A percentile compares a stretch with the other conserved stretches of the same genome.
Evolutionary conservation across 352 stramenopile genomes (phyloP).

Genomic region (Pythium rishiriense): DNA sequence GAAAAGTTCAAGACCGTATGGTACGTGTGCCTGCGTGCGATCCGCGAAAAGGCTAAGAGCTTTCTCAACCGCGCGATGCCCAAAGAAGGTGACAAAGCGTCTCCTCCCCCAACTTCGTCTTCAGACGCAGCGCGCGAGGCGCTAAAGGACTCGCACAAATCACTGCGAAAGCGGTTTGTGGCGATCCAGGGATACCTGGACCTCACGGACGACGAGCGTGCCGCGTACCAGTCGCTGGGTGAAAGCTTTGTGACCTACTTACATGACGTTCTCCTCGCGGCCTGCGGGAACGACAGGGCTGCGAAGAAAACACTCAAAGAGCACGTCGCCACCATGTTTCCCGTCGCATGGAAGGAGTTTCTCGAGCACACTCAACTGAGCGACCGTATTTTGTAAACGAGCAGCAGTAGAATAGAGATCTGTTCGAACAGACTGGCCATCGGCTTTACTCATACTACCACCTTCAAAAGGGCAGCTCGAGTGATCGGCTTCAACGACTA

Average conservation of each 20-base stretch:
- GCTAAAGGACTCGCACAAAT: slow-evolving; percentile 15
- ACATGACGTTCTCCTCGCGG: slow-evolving; percentile 34
- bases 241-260: slow-evolving; percentile 67
- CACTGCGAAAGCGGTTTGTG: slow-evolving; percentile 51
- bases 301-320: slow-evolving; percentile 39
- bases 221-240: slow-evolving; percentile 51
- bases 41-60: slow-evolving; percentile 79
- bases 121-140: background rate
- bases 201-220: slow-evolving; percentile 38
- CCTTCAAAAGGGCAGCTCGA: too few species aligned
- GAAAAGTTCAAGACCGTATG: slow-evolving; percentile 86
- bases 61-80: slow-evolving; percentile 42
- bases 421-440: too few species aligned
- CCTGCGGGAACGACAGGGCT: slow-evolving; percentile 12
- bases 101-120: background rate
- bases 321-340: slow-evolving; percentile 67
- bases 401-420: too few species aligned
- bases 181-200: slow-evolving; percentile 56
- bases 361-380: slow-evolving; percentile 43
- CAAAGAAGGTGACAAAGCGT: slow-evolving; percentile 25
- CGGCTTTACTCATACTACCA: background rate
- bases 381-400: slow-evolving; percentile 32
- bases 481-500: too few species aligned
- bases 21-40: slow-evolving; percentile 86
- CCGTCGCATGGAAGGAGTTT: slow-evolving; percentile 72